Evolutionary conservation across 2,329 filamentous ascomycete genomes (phyloP), one percentile per base, ranked within the genome.

Genomic region (Arthrobotrys megalospora): DNA sequence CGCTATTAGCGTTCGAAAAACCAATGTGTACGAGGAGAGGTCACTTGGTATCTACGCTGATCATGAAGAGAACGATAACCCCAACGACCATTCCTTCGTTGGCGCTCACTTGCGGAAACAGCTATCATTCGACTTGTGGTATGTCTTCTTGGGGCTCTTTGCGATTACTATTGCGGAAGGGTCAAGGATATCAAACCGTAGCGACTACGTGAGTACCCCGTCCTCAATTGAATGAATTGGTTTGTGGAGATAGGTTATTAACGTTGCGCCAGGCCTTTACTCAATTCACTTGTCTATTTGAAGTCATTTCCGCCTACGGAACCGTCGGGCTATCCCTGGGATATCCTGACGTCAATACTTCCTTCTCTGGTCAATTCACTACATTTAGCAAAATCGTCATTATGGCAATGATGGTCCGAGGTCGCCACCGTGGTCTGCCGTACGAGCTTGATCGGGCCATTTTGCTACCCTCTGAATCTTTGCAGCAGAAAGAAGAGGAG

Each of bases 61-160:
- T 19, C 83, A 85, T n/a, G 87, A 88, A 47, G 84, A 86, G 0
- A 83, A 86, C 2, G 85, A 87, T 3, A 86, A 87, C n/a, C 87
- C 88, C 24, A 88, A 86, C 43, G 88, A 91, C 50, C 89, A 93
- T 52, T 95, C 91, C 78, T 98, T 97, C 81, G 91, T 99, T 64
- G 93, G 93, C 1, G 91, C 93, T 64, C 96, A 99, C 89, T 88
- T 99, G 83, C 92, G 96, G 43, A 90, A 92, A 55, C 96, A 99
- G 84, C 88, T 99, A 41, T 97, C 94, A 67, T 99, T 99, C 85
- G 96, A 99, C 85, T 85, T 99, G 84, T 99, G 96, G 96, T 99
- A 94, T 82, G 92, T 99, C 73, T 97, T 97, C 83, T 84, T 98
- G 21, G 96, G 96, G 0, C 90, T 97, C 81, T 99, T 99, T 85